A percentile compares a stretch with the other conserved stretches of the same genome.
Conservation (phyloP, 2,329 filamentous ascomycete species). For the Pyrenophora tritici-repentis region DNA sequence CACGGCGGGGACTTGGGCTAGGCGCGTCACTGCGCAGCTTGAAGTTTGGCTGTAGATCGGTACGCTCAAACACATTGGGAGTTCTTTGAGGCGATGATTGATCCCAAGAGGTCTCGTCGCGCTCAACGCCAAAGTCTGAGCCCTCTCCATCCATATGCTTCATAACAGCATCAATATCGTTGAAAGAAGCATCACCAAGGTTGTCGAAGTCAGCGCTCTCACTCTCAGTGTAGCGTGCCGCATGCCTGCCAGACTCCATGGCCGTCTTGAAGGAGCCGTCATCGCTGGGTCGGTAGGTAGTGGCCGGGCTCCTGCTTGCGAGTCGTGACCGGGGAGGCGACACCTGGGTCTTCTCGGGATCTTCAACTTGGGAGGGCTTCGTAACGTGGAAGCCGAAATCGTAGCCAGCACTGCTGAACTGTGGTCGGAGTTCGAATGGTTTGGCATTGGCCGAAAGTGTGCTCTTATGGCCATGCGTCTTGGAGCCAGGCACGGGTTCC, state of each 20-base stretch:
- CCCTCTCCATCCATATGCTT: slow-evolving; percentile 76
- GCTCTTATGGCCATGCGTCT: slow-evolving; percentile 46
- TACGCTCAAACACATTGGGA: slow-evolving; percentile 39
- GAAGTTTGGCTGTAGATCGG: slow-evolving; percentile 42
- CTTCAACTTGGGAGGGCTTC: slow-evolving; percentile 42
- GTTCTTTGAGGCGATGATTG: slow-evolving; percentile 42
- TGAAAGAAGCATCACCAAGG: slow-evolving; percentile 60
- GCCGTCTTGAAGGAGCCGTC: slow-evolving; percentile 48
- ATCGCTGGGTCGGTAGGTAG: slow-evolving; percentile 48
- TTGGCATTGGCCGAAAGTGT: slow-evolving; percentile 73
- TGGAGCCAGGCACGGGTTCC: slow-evolving; percentile 26
- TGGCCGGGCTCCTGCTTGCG: slow-evolving; percentile 45
- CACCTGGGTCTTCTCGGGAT: slow-evolving; percentile 25
- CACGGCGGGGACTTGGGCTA: slow-evolving; percentile 71
- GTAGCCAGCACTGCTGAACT: slow-evolving; percentile 36
- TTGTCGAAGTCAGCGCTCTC: slow-evolving; percentile 46
- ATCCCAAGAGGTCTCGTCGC: slow-evolving; percentile 55
- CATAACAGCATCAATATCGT: slow-evolving; percentile 94
- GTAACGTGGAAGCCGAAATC: slow-evolving; percentile 48
- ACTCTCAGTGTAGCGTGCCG: slow-evolving; percentile 40
- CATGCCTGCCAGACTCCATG: slow-evolving; percentile 39
- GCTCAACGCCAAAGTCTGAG: slow-evolving; percentile 75
- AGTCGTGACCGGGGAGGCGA: slow-evolving; percentile 29
- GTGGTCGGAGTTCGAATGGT: slow-evolving; percentile 63
- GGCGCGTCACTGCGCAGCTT: slow-evolving; percentile 70